A percentile compares a stretch with the other conserved stretches of the same genome.
Evolutionary conservation across 176 grass and related monocot species (phyloP).

Genomic region (Miscanthus lutarioriparius): DNA sequence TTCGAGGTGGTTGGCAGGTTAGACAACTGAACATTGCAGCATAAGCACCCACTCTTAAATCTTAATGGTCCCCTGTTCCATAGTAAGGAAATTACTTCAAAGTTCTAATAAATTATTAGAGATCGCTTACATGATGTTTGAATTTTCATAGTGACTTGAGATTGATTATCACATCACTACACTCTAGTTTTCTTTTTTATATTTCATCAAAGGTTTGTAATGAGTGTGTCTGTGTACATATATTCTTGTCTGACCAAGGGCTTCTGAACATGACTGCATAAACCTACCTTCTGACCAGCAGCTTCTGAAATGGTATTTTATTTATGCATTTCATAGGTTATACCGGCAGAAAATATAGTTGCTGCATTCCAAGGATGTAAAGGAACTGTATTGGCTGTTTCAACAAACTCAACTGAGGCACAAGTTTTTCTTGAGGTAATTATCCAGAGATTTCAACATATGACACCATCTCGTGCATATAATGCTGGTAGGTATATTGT

Average conservation of each 20-base stretch:
- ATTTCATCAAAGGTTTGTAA: neutral
- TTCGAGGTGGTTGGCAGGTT: constrained; percentile 89
- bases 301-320: neutral
- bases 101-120: constrained; percentile 1
- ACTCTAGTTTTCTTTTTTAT: neutral
- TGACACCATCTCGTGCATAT: neutral
- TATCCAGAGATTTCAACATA: neutral
- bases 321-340: constrained; percentile 66
- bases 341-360: constrained; percentile 96
- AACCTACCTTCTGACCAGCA: neutral
- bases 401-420: constrained; percentile 72
- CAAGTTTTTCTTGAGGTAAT: constrained; percentile 96
- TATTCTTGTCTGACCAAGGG: neutral
- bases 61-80: neutral
- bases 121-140: neutral
- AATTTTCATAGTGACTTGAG: neutral
- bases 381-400: constrained; percentile 77
- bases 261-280: neutral
- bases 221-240: neutral
- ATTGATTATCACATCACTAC: neutral
- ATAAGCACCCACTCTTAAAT: neutral
- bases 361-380: constrained; percentile 78
- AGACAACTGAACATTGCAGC: constrained; percentile 6
- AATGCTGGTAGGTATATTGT: neutral
- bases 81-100: neutral